Evolutionary conservation across 2,329 filamentous ascomycete species (phyloP).

Genomic region (Orbilia javanica): DNA sequence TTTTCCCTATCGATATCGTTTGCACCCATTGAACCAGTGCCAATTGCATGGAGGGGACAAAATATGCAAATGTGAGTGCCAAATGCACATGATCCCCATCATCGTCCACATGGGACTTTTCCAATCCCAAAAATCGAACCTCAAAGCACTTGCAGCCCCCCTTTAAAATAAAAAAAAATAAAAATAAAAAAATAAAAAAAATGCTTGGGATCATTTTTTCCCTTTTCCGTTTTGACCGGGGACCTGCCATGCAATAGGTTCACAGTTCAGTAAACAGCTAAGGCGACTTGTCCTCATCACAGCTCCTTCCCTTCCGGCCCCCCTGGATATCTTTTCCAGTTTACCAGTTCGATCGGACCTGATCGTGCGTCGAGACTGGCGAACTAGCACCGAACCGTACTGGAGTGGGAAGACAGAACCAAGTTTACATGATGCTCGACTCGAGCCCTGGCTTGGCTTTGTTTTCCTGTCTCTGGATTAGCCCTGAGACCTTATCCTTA

Average conservation of each 20-base stretch:
- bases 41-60: neutral
- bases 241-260: no score
- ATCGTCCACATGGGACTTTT: slow-evolving; percentile 1
- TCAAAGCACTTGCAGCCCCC: neutral
- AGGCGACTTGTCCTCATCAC: slow-evolving; percentile 13
- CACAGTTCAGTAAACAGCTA: no score
- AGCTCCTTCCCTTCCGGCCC: neutral
- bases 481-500: no score
- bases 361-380: neutral
- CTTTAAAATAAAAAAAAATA: slow-evolving; percentile 1
- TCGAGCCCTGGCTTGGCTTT: neutral
- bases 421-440: neutral
- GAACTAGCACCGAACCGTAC: neutral
- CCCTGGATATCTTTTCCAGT: slow-evolving; percentile 2
- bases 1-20: neutral
- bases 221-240: no score
- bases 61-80: neutral
- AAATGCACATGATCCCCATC: slow-evolving; percentile 12
- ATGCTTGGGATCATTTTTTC: no score
- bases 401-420: neutral
- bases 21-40: neutral
- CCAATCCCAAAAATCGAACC: neutral
- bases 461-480: no score
- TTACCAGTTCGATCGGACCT: neutral
- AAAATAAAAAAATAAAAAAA: no score